Conservation (phyloP, 2,329 filamentous ascomycete genomes). For the Pseudogymnoascus sp. region DNA sequence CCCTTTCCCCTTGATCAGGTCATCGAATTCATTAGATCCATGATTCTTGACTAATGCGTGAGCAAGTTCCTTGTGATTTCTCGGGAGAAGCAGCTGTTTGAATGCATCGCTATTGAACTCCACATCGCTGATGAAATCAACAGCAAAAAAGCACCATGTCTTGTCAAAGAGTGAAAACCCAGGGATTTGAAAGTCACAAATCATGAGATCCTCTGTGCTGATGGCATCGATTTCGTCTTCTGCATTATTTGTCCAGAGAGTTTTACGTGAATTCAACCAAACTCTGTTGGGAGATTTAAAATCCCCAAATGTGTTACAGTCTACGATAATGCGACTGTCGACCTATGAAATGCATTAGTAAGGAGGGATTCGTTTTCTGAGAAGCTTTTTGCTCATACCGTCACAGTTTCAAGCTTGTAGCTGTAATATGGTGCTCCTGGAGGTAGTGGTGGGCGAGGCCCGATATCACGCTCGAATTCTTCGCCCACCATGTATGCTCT, state of each 20-base stretch:
- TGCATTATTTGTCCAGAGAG: not conserved
- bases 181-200: slow-evolving; percentile 13
- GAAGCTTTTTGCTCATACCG: not conserved
- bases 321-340: slow-evolving; percentile 21
- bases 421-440: not conserved
- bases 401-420: not conserved
- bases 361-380: not conserved
- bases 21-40: not conserved
- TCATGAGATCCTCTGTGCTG: slow-evolving; percentile 11
- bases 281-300: slow-evolving; percentile 14
- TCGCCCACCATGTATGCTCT: slow-evolving; percentile 12
- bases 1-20: not conserved
- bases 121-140: slow-evolving; percentile 12
- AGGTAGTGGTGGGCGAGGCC: not conserved
- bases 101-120: slow-evolving; percentile 22
- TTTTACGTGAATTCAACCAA: slow-evolving; percentile 13
- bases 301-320: slow-evolving; percentile 18
- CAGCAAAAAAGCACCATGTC: slow-evolving; percentile 15
- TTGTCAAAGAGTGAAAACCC: slow-evolving; percentile 16
- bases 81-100: slow-evolving; percentile 22
- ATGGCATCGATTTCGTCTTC: slow-evolving; percentile 5
- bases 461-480: not conserved
- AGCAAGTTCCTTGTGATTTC: slow-evolving; percentile 22
- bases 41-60: slow-evolving; percentile 15
- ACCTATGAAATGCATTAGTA: slow-evolving; percentile 12